Conservation (phyloP, 768 basidiomycete genomes). For the Sistotremastrum suecicum region DNA sequence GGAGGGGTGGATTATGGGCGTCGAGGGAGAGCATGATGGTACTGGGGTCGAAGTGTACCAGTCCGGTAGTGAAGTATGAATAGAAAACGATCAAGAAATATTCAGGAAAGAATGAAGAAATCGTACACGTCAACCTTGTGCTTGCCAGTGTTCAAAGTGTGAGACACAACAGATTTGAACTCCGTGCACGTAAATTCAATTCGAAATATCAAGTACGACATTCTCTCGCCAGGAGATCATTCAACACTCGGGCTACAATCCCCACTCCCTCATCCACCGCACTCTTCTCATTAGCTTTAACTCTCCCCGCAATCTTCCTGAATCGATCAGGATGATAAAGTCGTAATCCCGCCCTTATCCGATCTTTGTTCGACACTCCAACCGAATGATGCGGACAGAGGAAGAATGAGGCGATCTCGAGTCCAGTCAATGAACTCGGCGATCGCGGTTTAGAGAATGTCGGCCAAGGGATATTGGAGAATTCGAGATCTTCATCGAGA, state of each 20-base stretch:
- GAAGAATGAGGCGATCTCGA: conserved; percentile 45
- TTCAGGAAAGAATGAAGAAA: too few relatives aligned
- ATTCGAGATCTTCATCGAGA: conserved; percentile 11
- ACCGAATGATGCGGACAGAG: conserved; percentile 51
- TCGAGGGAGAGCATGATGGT: too few relatives aligned
- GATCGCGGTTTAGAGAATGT: conserved; percentile 26
- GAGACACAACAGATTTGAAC: too few relatives aligned
- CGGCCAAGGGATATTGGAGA: conserved; percentile 65
- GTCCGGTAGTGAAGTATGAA: too few relatives aligned
- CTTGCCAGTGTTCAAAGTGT: too few relatives aligned
- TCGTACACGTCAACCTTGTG: too few relatives aligned
- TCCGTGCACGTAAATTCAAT: too few relatives aligned
- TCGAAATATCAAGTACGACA: neutral
- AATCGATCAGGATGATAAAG: conserved; percentile 79
- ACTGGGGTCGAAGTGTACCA: too few relatives aligned
- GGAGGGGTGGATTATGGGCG: too few relatives aligned
- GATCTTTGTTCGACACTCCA: conserved; percentile 43
- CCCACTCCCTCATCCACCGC: conserved; percentile 51
- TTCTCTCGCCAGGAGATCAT: conserved; percentile 33
- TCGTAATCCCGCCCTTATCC: conserved; percentile 50
- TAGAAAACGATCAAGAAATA: too few relatives aligned
- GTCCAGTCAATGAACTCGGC: conserved; percentile 36
- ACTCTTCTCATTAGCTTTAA: conserved; percentile 35
- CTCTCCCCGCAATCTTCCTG: conserved; percentile 36
- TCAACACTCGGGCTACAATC: conserved; percentile 49